Evolutionary conservation across 73 alveolate species (phyloP).

Genomic region (Loxodes magnus): DNA sequence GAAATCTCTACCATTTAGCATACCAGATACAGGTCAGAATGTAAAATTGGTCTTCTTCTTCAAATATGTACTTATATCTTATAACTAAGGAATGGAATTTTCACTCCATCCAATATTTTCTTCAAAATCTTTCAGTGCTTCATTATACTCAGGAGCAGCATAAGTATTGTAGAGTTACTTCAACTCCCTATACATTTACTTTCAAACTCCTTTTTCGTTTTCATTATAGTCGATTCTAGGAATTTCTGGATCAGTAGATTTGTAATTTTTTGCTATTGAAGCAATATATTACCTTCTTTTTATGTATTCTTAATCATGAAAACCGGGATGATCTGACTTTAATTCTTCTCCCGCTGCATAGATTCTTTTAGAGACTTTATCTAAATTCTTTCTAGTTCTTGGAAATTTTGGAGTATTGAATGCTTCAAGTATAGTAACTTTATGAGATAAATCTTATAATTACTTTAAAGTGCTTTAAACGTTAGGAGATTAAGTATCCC

Average conservation of each 20-base stretch:
- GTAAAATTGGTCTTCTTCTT: not conserved
- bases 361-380: no score
- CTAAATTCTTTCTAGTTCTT: no score
- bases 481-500: no score
- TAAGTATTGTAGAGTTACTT: not conserved
- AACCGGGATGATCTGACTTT: no score
- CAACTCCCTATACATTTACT: not conserved
- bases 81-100: not conserved
- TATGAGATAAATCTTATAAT: no score
- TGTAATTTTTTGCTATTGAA: not conserved
- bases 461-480: no score
- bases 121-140: not conserved
- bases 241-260: not conserved
- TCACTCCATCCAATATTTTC: not conserved
- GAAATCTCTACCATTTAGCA: constrained; percentile 6
- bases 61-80: not conserved
- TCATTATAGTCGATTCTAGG: not conserved
- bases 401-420: no score
- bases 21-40: not conserved
- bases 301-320: not conserved
- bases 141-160: not conserved
- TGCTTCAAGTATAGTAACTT: no score
- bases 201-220: not conserved
- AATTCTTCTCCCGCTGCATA: no score
- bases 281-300: constrained; percentile 2